Evolutionary conservation across 495 filamentous ascomycete genomes (phyloP).

Genomic region (Recurvomyces mirabilis): DNA sequence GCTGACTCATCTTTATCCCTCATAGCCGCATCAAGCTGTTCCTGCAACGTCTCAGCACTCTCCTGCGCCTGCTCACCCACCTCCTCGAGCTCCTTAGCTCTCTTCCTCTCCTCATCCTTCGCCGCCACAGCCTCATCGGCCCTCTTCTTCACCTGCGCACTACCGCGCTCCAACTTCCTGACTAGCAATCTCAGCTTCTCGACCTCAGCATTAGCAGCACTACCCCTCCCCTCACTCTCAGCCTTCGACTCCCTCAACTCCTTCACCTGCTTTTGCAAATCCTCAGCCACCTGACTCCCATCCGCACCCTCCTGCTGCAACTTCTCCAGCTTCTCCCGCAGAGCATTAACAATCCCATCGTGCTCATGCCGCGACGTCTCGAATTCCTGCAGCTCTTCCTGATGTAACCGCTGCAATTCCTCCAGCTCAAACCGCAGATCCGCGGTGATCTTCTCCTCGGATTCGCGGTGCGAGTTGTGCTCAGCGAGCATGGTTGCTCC

Average conservation of each 20-base stretch:
- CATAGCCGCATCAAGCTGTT: neutral
- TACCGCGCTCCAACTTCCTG: neutral
- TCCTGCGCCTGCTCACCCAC: neutral
- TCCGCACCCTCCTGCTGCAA: constrained; percentile 5
- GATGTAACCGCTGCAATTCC: constrained; percentile 1
- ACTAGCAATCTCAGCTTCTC: neutral
- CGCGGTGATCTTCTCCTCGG: neutral
- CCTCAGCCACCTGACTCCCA: constrained; percentile 1
- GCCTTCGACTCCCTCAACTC: constrained; percentile 4
- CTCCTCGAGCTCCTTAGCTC: neutral
- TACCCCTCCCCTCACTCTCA: neutral
- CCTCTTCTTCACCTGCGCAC: neutral
- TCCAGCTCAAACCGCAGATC: constrained; percentile 4
- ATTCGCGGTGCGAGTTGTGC: neutral
- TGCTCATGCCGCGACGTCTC: neutral
- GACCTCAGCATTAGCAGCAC: neutral
- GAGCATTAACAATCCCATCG: neutral
- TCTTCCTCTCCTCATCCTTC: neutral
- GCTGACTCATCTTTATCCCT: neutral
- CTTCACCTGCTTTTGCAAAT: constrained; percentile 5
- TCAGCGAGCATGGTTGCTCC: neutral
- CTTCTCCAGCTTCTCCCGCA: neutral
- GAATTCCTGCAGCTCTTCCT: neutral
- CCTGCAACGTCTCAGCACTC: neutral
- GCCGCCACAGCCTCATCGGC: neutral